phyloP scores from a whole-genome alignment of 208 protist species.

The Vickermania ingenoplastis region DNA sequence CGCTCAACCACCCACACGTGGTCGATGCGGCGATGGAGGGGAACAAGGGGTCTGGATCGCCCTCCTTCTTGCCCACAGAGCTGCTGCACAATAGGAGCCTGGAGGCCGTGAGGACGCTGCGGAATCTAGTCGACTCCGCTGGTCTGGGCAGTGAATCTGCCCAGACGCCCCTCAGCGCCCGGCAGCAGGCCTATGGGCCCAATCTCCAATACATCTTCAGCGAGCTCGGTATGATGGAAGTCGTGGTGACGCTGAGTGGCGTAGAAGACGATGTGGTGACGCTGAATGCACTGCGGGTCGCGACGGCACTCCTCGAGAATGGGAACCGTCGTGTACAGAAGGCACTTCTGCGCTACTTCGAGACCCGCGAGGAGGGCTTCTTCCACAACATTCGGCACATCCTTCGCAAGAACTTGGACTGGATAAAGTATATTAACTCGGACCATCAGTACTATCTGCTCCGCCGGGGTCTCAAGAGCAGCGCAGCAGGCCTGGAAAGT shows the following conservation, averaged over 20 bases:
- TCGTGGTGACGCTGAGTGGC: conserved; percentile 37
- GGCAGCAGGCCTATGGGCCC: conserved; percentile 15
- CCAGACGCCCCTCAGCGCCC: neutral
- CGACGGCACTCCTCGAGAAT: conserved; percentile 58
- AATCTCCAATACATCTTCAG: conserved; percentile 48
- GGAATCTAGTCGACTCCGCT: neutral
- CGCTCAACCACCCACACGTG: conserved; percentile 26
- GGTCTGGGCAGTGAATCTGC: neutral
- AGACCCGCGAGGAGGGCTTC: conserved; percentile 56
- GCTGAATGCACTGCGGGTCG: conserved; percentile 49
- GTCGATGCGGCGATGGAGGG: neutral
- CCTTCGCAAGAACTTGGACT: conserved; percentile 29
- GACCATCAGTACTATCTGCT: conserved; percentile 61
- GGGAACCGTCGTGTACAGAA: conserved; percentile 65
- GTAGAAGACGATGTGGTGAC: conserved; percentile 51
- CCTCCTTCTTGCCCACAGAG: conserved; percentile 1
- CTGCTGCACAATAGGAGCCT: neutral
- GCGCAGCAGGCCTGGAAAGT: neutral
- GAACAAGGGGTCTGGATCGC: neutral
- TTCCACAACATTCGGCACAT: conserved; percentile 62
- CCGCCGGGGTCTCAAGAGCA: conserved; percentile 26
- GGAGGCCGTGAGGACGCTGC: neutral
- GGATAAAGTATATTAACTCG: conserved; percentile 37
- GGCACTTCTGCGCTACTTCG: conserved; percentile 45
- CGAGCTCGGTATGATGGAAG: conserved; percentile 39